Conservation (phyloP, 2,329 filamentous ascomycete species). For the Elsinoe arachidis region DNA sequence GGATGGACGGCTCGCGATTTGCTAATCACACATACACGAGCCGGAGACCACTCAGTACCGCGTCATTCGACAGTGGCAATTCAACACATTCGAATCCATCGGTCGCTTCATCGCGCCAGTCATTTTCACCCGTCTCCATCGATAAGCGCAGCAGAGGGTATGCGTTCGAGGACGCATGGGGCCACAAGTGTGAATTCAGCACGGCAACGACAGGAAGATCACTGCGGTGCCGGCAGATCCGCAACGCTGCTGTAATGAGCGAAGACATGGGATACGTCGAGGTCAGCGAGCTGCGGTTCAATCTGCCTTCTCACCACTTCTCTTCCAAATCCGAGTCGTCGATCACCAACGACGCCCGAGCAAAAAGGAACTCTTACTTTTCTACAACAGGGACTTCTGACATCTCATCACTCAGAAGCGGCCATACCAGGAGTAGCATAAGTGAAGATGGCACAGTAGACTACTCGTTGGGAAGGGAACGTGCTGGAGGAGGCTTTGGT, state of each 20-base stretch:
- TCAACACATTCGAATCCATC: not conserved
- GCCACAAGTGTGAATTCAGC: conserved; percentile 74
- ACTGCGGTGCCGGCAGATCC: conserved; percentile 23
- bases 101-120: conserved; percentile 3
- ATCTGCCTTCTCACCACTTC: conserved; percentile 51
- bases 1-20: conserved; percentile 39
- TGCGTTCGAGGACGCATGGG: conserved; percentile 77
- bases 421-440: conserved; percentile 7
- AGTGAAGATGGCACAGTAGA: conserved; percentile 48
- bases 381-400: not conserved
- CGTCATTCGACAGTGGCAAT: not conserved
- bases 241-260: conserved; percentile 19
- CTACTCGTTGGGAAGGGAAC: conserved; percentile 69
- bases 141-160: conserved; percentile 54
- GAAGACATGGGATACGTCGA: conserved; percentile 45
- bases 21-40: conserved; percentile 34
- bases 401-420: not conserved
- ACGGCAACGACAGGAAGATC: conserved; percentile 64
- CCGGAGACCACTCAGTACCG: conserved; percentile 21
- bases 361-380: conserved; percentile 7
- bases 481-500: conserved; percentile 74
- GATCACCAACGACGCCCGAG: not conserved
- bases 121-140: conserved; percentile 21
- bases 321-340: not conserved
- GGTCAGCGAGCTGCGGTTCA: conserved; percentile 84